Evolutionary conservation across 176 grass and related monocot species (phyloP).

Genomic region (Secale cereale): DNA sequence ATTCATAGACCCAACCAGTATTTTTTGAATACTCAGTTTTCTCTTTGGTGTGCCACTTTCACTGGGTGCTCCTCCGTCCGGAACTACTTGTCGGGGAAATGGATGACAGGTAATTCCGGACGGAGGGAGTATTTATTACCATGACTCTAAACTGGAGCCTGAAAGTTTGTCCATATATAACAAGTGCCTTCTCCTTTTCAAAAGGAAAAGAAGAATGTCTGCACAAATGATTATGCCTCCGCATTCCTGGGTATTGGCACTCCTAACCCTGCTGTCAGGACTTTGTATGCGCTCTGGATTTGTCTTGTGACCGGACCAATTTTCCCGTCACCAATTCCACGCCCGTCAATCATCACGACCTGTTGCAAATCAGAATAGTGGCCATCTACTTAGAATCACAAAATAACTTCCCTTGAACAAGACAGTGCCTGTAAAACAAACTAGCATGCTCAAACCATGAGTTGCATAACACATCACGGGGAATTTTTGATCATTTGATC

Average conservation of each 20-base stretch:
- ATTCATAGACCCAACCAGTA: neutral
- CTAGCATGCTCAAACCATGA: no score
- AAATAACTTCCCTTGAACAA: neutral
- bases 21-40: neutral
- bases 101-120: no score
- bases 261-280: constrained; percentile 61
- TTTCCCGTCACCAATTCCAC: constrained; percentile 59
- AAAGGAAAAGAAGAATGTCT: neutral
- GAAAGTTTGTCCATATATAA: neutral
- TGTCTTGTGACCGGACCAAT: constrained; percentile 73
- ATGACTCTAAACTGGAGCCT: neutral
- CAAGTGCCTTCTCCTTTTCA: neutral
- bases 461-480: neutral
- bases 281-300: constrained; percentile 81
- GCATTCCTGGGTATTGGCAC: constrained; percentile 56
- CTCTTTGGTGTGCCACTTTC: neutral
- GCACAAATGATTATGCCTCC: constrained; percentile 14
- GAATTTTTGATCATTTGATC: neutral
- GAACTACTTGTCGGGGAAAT: no score
- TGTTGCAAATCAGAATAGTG: constrained; percentile 29
- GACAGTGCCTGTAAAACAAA: neutral
- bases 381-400: neutral
- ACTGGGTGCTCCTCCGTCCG: neutral
- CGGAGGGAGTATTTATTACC: neutral
- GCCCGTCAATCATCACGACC: constrained; percentile 85